Conservation (phyloP, 169 alveolate species). For the Plasmodium vivax region DNA sequence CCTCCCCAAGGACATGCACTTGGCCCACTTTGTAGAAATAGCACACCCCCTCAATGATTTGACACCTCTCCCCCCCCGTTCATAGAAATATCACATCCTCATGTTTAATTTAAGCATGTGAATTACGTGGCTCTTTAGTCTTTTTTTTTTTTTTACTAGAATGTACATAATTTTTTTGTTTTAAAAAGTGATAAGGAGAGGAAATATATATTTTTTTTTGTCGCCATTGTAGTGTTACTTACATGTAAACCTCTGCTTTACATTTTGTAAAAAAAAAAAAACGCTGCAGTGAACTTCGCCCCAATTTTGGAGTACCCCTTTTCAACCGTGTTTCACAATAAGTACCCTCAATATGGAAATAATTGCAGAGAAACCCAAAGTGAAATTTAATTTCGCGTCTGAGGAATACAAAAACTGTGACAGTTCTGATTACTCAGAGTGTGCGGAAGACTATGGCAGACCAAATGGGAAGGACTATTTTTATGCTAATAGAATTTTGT, state of each 20-base stretch:
- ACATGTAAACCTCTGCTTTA: not conserved
- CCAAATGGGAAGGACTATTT: slow-evolving; percentile 2
- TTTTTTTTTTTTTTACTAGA: slow-evolving; percentile 1
- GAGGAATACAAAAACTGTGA: slow-evolving; percentile 30
- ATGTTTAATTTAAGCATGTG: not conserved
- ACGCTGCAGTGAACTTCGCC: not conserved
- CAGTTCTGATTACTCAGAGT: slow-evolving; percentile 12
- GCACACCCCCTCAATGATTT: not conserved
- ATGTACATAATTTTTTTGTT: not conserved
- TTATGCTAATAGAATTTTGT: slow-evolving; percentile 22
- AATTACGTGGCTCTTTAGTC: not conserved
- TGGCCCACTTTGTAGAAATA: not conserved
- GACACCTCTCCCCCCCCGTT: not conserved
- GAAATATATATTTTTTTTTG: not conserved
- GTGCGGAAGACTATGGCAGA: slow-evolving; percentile 6
- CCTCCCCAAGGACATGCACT: not conserved
- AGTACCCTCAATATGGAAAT: slow-evolving; percentile 41
- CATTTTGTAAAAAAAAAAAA: slow-evolving; percentile 3
- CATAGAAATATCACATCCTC: not conserved
- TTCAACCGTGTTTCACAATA: slow-evolving; percentile 5
- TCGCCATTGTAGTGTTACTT: not conserved
- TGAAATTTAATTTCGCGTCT: slow-evolving; percentile 29
- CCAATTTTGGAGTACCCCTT: slow-evolving; percentile 11
- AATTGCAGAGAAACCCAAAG: slow-evolving; percentile 48
- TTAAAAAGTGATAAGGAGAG: not conserved